phyloP scores from a whole-genome alignment of 495 filamentous ascomycete genomes.

The Pyrenopolyporus hunteri region DNA sequence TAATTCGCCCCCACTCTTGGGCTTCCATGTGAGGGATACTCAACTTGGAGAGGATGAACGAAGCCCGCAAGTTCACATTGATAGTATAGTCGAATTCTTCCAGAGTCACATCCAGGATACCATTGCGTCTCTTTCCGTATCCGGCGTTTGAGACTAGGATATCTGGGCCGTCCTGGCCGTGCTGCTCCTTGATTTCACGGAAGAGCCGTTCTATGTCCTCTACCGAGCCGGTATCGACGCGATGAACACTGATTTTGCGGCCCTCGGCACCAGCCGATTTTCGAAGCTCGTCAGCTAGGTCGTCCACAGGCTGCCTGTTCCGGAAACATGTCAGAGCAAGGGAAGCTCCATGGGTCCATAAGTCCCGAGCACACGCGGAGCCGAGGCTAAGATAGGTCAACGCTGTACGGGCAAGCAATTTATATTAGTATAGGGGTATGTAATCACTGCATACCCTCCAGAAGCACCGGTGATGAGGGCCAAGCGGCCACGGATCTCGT shows the following conservation, averaged over 20 bases:
- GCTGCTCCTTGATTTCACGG: slow-evolving; percentile 55
- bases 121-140: slow-evolving; percentile 42
- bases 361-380: slow-evolving; percentile 62
- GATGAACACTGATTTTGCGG: slow-evolving; percentile 60
- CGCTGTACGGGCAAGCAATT: neutral
- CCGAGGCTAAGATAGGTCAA: slow-evolving; percentile 58
- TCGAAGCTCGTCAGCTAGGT: slow-evolving; percentile 49
- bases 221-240: slow-evolving; percentile 61
- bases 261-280: slow-evolving; percentile 29
- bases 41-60: slow-evolving; percentile 70
- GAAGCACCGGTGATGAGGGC: slow-evolving; percentile 71
- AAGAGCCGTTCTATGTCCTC: slow-evolving; percentile 60
- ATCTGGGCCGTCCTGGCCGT: slow-evolving; percentile 61
- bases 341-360: slow-evolving; percentile 59
- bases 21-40: slow-evolving; percentile 68
- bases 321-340: slow-evolving; percentile 68
- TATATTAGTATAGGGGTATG: neutral
- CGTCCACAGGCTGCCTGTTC: slow-evolving; percentile 54
- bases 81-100: slow-evolving; percentile 74
- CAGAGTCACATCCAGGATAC: slow-evolving; percentile 46
- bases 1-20: slow-evolving; percentile 68
- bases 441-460: slow-evolving; percentile 58
- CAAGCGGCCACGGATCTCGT: slow-evolving; percentile 62
- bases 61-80: slow-evolving; percentile 67
- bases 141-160: slow-evolving; percentile 63